These are phyloP conservation scores for Jaenimonas drosophilae DNA, from an alignment of 208 protist species.

Conservation along the genomic window DNA sequence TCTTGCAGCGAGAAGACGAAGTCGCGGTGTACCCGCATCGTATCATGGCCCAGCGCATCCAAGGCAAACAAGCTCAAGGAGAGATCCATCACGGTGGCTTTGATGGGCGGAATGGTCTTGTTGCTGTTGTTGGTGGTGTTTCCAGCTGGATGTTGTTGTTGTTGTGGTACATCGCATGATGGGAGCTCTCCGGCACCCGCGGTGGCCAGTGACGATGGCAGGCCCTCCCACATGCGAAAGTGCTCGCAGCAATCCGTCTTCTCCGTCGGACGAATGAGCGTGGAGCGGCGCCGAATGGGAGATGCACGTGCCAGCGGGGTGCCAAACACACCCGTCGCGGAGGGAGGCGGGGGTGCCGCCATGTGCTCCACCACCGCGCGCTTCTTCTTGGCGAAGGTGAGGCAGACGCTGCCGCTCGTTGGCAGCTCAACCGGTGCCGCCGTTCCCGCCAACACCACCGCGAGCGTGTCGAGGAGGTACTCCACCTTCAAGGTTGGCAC, in stretches of 20 bases:
- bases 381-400: too few species aligned
- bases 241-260: too few species aligned
- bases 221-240: too few species aligned
- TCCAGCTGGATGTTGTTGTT: too few species aligned
- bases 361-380: too few species aligned
- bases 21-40: constrained; percentile 11
- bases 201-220: background rate
- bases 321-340: background rate
- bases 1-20: constrained; percentile 12
- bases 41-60: constrained; percentile 9
- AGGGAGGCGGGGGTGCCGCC: too few species aligned
- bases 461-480: constrained; percentile 14
- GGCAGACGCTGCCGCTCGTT: too few species aligned
- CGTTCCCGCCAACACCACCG: constrained; percentile 6
- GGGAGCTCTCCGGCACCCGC: background rate
- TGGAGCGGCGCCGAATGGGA: background rate
- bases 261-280: background rate
- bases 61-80: constrained; percentile 10
- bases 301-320: background rate
- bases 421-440: constrained; percentile 9
- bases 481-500: constrained; percentile 11
- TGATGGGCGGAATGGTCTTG: too few species aligned
- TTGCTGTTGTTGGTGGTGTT: background rate
- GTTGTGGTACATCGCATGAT: too few species aligned
- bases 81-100: constrained; percentile 6